phyloP scores from a whole-genome alignment of 2,329 filamentous ascomycete species.

The Arthroderma sp. region DNA sequence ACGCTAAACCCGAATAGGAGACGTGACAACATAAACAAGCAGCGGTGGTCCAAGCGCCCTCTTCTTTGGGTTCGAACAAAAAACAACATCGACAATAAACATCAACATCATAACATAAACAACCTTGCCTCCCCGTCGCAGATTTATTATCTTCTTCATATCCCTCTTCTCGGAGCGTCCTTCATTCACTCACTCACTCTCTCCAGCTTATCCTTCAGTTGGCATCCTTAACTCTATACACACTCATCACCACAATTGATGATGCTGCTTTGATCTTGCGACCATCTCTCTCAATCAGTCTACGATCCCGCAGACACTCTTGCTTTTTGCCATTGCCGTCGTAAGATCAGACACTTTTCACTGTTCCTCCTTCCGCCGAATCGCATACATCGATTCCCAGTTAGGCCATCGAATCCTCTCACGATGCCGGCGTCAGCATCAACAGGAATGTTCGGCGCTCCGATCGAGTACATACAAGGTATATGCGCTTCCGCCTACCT shows the following conservation, averaged over 20 bases:
- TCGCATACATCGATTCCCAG: slow-evolving; percentile 7
- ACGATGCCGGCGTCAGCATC: slow-evolving; percentile 39
- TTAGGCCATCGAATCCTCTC: too few relatives aligned
- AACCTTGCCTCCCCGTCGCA: background rate
- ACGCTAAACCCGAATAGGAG: slow-evolving; percentile 23
- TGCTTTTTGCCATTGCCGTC: slow-evolving; percentile 7
- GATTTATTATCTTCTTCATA: slow-evolving; percentile 14
- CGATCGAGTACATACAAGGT: slow-evolving; percentile 96
- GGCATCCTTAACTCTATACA: background rate
- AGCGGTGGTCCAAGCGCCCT: background rate
- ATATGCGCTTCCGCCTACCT: slow-evolving; percentile 27
- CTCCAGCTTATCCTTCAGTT: slow-evolving; percentile 1
- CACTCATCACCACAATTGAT: slow-evolving; percentile 2
- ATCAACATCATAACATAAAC: background rate
- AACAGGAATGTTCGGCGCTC: slow-evolving; percentile 62
- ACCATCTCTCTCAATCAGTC: background rate
- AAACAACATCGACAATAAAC: background rate
- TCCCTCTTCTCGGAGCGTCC: background rate
- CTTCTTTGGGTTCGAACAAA: background rate
- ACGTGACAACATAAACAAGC: slow-evolving; percentile 32
- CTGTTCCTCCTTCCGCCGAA: background rate
- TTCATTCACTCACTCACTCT: background rate
- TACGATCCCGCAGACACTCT: slow-evolving; percentile 11
- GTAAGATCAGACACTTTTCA: background rate
- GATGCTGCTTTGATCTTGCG: slow-evolving; percentile 4